Evolutionary conservation across 129 eudicot species (phyloP).

Genomic region (Cynara cardunculus): DNA sequence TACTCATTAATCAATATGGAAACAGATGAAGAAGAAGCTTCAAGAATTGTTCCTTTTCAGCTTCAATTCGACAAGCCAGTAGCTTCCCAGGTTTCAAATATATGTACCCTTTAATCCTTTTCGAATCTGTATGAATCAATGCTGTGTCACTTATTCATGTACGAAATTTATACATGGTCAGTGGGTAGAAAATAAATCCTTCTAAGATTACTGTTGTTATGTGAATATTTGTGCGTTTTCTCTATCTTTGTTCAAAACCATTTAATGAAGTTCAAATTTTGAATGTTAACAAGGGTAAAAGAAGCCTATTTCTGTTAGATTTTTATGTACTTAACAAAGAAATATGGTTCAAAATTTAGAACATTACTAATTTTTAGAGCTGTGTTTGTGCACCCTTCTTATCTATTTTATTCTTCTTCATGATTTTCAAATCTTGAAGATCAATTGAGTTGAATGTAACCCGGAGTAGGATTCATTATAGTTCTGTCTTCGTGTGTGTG

Average conservation of each 20-base stretch:
- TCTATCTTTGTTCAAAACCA: background rate
- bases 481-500: background rate
- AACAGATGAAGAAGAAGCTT: conserved; percentile 51
- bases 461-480: background rate
- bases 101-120: background rate
- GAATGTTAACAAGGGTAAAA: background rate
- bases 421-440: background rate
- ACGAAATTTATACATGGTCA: too few relatives aligned
- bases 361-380: background rate
- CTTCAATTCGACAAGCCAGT: conserved; percentile 96
- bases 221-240: background rate
- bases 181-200: background rate
- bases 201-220: background rate
- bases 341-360: background rate
- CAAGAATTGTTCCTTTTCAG: conserved; percentile 74
- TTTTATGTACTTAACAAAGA: background rate
- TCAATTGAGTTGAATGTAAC: background rate
- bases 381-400: background rate
- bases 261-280: background rate
- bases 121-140: background rate
- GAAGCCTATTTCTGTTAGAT: background rate
- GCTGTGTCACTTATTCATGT: background rate
- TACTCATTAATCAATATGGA: conserved; percentile 61
- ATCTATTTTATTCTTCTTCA: background rate
- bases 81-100: conserved; percentile 60